Percentiles rank a stretch among this genome's conserved stretches.
Conservation (phyloP, 306 rosid species). For the Ochetophila trinervis region DNA sequence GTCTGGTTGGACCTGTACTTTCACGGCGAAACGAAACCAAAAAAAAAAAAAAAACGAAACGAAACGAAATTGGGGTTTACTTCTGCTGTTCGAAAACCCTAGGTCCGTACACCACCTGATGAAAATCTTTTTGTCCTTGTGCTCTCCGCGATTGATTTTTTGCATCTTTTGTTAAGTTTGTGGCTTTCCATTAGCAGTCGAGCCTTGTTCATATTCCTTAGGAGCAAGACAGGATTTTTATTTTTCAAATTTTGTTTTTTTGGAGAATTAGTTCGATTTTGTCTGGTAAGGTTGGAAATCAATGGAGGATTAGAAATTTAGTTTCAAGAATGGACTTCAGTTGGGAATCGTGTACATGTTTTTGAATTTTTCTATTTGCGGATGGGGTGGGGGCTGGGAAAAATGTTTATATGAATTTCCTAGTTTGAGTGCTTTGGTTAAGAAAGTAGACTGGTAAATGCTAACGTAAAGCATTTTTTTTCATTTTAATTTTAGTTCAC, state of each 20-base stretch:
- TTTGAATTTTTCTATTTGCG: neutral
- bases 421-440: slow-evolving; percentile 1
- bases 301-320: slow-evolving; percentile 4
- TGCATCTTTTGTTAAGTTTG: neutral
- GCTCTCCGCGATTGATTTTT: slow-evolving; percentile 12
- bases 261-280: neutral
- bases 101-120: slow-evolving; percentile 26
- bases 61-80: neutral
- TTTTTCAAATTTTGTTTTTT: slow-evolving; percentile 1
- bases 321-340: slow-evolving; percentile 8
- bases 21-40: slow-evolving; percentile 20
- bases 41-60: neutral
- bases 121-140: neutral
- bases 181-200: neutral
- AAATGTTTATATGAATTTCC: neutral
- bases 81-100: slow-evolving; percentile 38
- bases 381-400: too few relatives aligned
- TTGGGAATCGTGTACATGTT: neutral
- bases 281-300: slow-evolving; percentile 10
- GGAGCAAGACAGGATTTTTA: neutral
- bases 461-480: too few relatives aligned
- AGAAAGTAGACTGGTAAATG: too few relatives aligned
- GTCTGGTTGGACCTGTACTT: slow-evolving; percentile 18
- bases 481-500: too few relatives aligned
- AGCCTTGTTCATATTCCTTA: slow-evolving; percentile 9